Evolutionary conservation across 352 stramenopile species (phyloP).

Genomic region (Phytopythium ostracodes): DNA sequence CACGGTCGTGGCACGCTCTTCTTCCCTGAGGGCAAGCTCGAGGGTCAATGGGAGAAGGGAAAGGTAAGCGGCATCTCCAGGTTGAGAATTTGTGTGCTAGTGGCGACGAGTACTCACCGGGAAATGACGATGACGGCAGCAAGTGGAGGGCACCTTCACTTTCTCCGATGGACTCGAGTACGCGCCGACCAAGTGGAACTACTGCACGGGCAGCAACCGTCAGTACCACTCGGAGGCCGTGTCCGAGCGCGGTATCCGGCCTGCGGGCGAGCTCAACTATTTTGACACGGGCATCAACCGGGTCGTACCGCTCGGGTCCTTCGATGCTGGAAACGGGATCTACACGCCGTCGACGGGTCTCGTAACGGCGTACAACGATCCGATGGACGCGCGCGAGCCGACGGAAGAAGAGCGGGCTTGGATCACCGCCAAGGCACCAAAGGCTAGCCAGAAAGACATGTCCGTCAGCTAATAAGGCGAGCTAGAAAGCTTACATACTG

Average conservation of each 20-base stretch:
- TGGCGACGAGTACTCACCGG: not conserved
- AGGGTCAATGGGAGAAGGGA: constrained; percentile 61
- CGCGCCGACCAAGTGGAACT: constrained; percentile 49
- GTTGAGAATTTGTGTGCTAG: not conserved
- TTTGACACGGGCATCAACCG: constrained; percentile 64
- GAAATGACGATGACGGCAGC: constrained; percentile 19
- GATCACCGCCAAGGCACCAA: constrained; percentile 54
- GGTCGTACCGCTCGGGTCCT: constrained; percentile 63
- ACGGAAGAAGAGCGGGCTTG: constrained; percentile 52
- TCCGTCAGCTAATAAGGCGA: constrained; percentile 34
- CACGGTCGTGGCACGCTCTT: constrained; percentile 70
- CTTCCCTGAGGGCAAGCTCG: constrained; percentile 62
- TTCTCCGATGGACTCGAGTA: constrained; percentile 78
- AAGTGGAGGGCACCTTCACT: constrained; percentile 72
- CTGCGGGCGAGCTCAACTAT: constrained; percentile 63
- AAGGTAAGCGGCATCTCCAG: constrained; percentile 35
- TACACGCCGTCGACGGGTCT: constrained; percentile 56
- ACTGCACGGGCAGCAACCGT: constrained; percentile 58
- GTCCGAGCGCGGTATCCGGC: constrained; percentile 42
- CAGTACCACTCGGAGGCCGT: constrained; percentile 70
- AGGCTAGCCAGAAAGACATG: constrained; percentile 74
- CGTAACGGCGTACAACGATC: constrained; percentile 48
- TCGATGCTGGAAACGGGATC: constrained; percentile 74
- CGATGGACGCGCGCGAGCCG: constrained; percentile 43
- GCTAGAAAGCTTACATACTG: not conserved